These are phyloP conservation scores for Candida tetrigidarum DNA, from an alignment of 1,139 yeast genomes.

Conservation along the genomic window DNA sequence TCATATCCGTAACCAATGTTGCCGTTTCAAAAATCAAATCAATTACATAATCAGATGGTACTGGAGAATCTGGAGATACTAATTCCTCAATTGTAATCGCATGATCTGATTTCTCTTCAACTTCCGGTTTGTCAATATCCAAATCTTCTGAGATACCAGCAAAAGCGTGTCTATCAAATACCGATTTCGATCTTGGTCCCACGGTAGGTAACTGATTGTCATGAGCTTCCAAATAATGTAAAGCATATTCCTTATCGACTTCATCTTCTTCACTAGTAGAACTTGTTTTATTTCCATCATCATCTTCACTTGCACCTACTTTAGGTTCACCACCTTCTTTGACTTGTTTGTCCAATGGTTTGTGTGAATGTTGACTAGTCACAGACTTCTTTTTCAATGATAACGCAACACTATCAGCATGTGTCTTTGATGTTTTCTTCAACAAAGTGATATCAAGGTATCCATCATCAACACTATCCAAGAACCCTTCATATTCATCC, in stretches of 20 bases:
- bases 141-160: conserved; percentile 10
- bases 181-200: conserved; percentile 42
- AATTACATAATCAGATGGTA: conserved; percentile 57
- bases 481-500: conserved; percentile 75
- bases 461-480: conserved; percentile 68
- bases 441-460: conserved; percentile 59
- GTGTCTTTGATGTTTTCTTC: conserved; percentile 44
- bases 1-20: conserved; percentile 63
- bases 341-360: background rate
- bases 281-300: conserved; percentile 18
- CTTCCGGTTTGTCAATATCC: conserved; percentile 16
- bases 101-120: conserved; percentile 21
- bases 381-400: conserved; percentile 22
- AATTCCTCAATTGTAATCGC: conserved; percentile 52
- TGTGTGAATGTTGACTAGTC: conserved; percentile 8
- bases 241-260: conserved; percentile 26
- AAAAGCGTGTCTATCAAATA: conserved; percentile 34
- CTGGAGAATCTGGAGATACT: conserved; percentile 54
- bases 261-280: conserved; percentile 27
- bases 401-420: conserved; percentile 24
- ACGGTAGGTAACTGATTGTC: conserved; percentile 21
- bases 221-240: conserved; percentile 33
- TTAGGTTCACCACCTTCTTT: too few species aligned
- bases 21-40: conserved; percentile 65
- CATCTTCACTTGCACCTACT: conserved; percentile 11